phyloP scores from a whole-genome alignment of 352 stramenopile species.

The Phytophthora kernoviae region DNA sequence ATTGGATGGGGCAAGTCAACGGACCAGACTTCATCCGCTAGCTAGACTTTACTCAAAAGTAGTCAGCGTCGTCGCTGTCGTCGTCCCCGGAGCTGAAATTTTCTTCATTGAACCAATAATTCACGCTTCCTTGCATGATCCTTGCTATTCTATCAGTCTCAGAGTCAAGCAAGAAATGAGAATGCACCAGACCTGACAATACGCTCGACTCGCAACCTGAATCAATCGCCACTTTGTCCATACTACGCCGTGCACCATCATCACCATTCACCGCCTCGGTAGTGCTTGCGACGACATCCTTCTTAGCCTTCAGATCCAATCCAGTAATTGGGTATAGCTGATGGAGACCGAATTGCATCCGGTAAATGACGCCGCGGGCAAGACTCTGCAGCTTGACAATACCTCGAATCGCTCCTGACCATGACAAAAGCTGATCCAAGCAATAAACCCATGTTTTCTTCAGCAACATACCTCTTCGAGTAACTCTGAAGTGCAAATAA shows the following conservation, averaged over 20 bases:
- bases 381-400: constrained; percentile 44
- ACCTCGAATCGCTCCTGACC: constrained; percentile 27
- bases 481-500: not conserved
- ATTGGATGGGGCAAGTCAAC: too few species aligned
- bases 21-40: too few species aligned
- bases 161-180: constrained; percentile 39
- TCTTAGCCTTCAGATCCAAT: not conserved
- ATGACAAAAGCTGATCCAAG: constrained; percentile 32
- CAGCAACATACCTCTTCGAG: not conserved
- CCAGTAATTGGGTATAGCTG: not conserved
- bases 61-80: too few species aligned
- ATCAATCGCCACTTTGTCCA: constrained; percentile 11
- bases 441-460: not conserved
- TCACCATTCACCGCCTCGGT: not conserved
- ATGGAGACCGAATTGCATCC: constrained; percentile 5
- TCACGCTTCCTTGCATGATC: constrained; percentile 79
- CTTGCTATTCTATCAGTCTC: constrained; percentile 81
- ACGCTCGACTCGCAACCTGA: constrained; percentile 12
- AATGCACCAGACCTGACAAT: too few species aligned
- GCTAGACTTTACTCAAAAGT: too few species aligned
- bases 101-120: constrained; percentile 61
- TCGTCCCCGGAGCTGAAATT: constrained; percentile 5
- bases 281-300: not conserved
- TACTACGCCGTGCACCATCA: not conserved
- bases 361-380: constrained; percentile 30